Base-by-base conservation (phyloP, 805 yeast genomes). In the Sugiyamaella lignohabitans region DNA sequence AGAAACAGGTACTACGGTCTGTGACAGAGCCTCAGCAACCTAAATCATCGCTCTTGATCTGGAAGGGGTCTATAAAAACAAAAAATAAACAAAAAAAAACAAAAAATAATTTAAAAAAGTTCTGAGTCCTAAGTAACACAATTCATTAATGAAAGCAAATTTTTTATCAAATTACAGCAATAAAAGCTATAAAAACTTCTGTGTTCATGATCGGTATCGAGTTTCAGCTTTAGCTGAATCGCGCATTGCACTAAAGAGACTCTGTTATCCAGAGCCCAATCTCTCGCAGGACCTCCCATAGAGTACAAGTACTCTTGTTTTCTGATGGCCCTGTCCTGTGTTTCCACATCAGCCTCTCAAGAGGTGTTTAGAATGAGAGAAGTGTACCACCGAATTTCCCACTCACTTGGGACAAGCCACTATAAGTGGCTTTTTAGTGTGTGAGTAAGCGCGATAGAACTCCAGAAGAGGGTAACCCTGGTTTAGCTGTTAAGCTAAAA, bases 301-400 rank as follows among this genome's bases (percentile, higher is more conserved):
- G 27, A 6, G 21, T 35, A 35, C 4, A 44, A 37, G n/a, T 14
- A 30, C 20, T 46, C 44, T 46, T 41, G 38, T 43, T 53, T 53
- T 53, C 57, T 53, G 57, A 53, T 53, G 53, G 48, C 46, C 36
- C 51, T 46, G 53, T 54, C 37, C 49, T 40, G 37, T 54, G 55
- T 43, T 51, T 52, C 57, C 53, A 46, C 55, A 50, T 41, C 45
- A 34, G 20, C 49, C 50, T 48, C 45, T 45, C 44, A 46, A 41
- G 47, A 45, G 43, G 39, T 35, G 2, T n/a, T 4, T n/a, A 42
- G 37, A 36, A 45, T 38, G 54, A 47, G 51, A 46, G 53, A 53
- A 44, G 56, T 49, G 55, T 38, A 48, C 40, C 56, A 53, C 56
- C 56, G 56, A 53, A 53, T 53, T 53, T 53, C 56, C 56, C 56